Evolutionary conservation across 768 basidiomycete genomes (phyloP), one percentile per base, ranked within the genome.

Genomic region (Mycena latifolia): DNA sequence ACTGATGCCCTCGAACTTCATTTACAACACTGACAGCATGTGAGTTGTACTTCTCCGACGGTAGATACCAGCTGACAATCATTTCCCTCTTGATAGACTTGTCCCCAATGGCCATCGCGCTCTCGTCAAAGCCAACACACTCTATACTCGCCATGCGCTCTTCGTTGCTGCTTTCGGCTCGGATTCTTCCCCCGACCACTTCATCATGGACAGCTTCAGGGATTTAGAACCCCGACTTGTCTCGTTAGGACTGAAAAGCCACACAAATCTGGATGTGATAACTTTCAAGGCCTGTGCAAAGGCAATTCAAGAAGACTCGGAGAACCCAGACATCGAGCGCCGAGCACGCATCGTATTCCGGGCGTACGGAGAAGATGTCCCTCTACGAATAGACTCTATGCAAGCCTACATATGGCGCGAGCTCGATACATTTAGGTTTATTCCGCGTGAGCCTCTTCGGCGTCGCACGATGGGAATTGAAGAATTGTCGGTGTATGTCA

Each of bases 241-340:
- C 5, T 35, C 43, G 0, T 70, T 78, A 28, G 81, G 81, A 5
- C 67, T 85, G 25, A 76, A 77, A 27, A 67, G 65, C 5, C 72
- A 76, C 46, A 65, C 28, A 1, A 69, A 72, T 24, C 59, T 83
- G 29, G 70, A 80, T 58, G 52, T 83, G 22, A 47, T 65, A 1
- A 76, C 76, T 47, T 85, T 85, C 74, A 67, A 62, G 28, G 61
- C 61, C 1, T 85, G 83, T 54, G 82, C 77, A 3, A 46, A 65
- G 4, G 77, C 78, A 5, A 73, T 84, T 27, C 66, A 77, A 31
- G 56, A 71, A 20, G 72, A 75, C 22, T 35, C 55, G 17, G 53
- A 59, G 2, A 58, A 62, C 22, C 51, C 69, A 5, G 70, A 75
- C 35, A 66, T 54, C 29, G 52, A 63, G 8, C 55, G 65, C 18